Percentiles rank a stretch among this genome's conserved stretches.
Conservation (phyloP, 805 yeast genomes). For the Hanseniaspora mollemarum region DNA sequence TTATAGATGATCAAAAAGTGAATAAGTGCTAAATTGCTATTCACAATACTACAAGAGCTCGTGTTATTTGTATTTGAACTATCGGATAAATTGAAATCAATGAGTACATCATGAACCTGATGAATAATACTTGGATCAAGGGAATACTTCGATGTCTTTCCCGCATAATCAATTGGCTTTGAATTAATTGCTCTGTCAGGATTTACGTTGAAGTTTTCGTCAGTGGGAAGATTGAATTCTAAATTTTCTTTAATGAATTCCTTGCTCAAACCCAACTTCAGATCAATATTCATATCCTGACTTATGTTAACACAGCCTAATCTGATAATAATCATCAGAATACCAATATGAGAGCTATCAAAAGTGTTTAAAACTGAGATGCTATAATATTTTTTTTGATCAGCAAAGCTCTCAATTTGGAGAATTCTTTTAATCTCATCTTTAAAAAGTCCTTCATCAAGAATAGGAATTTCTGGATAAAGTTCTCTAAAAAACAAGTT, state of each 20-base stretch:
- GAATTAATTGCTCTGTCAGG: constrained; percentile 19
- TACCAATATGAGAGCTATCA: constrained; percentile 38
- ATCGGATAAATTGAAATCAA: constrained; percentile 26
- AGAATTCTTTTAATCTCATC: constrained; percentile 25
- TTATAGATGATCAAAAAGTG: constrained; percentile 52
- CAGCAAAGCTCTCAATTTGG: constrained; percentile 11
- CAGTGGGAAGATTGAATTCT: constrained; percentile 25
- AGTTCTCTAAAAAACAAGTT: constrained; percentile 48
- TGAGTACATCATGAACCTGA: constrained; percentile 17
- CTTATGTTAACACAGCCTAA: constrained; percentile 26
- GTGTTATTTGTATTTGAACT: constrained; percentile 25
- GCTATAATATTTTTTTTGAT: constrained; percentile 24
- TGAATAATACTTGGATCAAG: constrained; percentile 23
- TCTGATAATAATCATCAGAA: constrained; percentile 41
- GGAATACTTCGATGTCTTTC: constrained; percentile 19
- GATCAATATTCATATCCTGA: constrained; percentile 25
- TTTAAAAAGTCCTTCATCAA: constrained; percentile 42
- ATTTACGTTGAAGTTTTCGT: not conserved
- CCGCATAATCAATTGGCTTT: constrained; percentile 19
- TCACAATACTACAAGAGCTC: constrained; percentile 16
- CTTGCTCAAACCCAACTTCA: constrained; percentile 1
- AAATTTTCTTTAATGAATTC: constrained; percentile 5
- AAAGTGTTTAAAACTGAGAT: constrained; percentile 29
- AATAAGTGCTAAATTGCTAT: constrained; percentile 31
- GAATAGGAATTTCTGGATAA: constrained; percentile 55